Evolutionary conservation across 1,284 basidiomycete species (phyloP), one percentile per base, ranked within the genome.

Genomic region (Marasmius sp.): DNA sequence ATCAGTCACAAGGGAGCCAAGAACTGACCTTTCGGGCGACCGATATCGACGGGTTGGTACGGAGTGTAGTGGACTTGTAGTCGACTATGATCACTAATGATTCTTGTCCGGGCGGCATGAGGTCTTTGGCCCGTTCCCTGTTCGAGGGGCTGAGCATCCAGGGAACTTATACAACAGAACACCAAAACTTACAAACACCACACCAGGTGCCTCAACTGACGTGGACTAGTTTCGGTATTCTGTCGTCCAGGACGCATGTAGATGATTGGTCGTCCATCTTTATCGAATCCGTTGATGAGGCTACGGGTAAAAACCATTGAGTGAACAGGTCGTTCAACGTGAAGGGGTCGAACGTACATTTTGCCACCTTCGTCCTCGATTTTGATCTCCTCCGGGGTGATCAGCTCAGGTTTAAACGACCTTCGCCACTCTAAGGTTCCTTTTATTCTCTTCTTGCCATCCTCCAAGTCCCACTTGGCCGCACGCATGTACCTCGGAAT

Each of bases 241-340:
- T 95, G 91, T 64, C 86, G 80, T 12, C 91, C 91, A 0, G 93
- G 92, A 16, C 90, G 87, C 86, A 95, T 88, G 76, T 93, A 94
- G 27, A 95, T 77, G 52, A 94, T 87, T 0, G 93, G 92, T 27
- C 93, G 80, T 3, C 91, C 91, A 63, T 93, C 91, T 62, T 81
- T 82, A 73, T 95, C 93, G 68, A 94, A 95, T 1, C 93, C 93
- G 59, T 87, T 91, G 57, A 94, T 74, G 55, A 94, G 83, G 50
- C 93, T 94, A 18, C 55, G 10, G 55, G 33, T 37, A 43, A 18
- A 60, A 37, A 20, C 50, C 43, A 59, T 34, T 9, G 11, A 36
- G 16, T 55, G 27, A 22, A 12, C 18, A 59, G 51, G 27, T 27
- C 6, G 54, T 18, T 37, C 36, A 48, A 54, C 58, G 36, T 10